phyloP scores from a whole-genome alignment of 2,329 filamentous ascomycete species.

The Hirsutella rhossiliensis region DNA sequence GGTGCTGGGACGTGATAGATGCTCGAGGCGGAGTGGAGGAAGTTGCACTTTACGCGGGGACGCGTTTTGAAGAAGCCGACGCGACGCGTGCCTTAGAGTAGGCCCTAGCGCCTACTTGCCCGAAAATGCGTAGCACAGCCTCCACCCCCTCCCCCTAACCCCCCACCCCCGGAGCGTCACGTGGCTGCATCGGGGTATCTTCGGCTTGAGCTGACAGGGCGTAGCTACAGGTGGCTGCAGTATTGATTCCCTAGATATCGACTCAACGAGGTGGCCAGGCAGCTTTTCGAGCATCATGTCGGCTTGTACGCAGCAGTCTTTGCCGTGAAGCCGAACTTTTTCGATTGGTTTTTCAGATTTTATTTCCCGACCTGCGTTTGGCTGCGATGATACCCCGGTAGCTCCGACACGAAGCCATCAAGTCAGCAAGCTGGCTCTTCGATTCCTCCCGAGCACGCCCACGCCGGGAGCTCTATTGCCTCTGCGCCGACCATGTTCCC shows the following conservation, averaged over 20 bases:
- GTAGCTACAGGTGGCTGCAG: constrained; percentile 6
- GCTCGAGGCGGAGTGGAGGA: not conserved
- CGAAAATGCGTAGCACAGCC: too few relatives aligned
- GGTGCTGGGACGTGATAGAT: not conserved
- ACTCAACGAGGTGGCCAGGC: not conserved
- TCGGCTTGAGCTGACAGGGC: constrained; percentile 8
- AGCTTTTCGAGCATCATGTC: not conserved
- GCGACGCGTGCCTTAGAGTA: constrained; percentile 14
- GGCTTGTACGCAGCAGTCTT: not conserved
- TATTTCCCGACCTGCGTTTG: not conserved
- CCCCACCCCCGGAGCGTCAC: constrained; percentile 13
- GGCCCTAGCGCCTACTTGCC: too few relatives aligned
- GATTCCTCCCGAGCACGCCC: constrained; percentile 3
- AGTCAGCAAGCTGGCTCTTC: constrained; percentile 21
- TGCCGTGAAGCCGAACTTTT: not conserved
- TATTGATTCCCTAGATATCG: not conserved
- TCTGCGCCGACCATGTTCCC: constrained; percentile 41
- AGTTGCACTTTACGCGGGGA: constrained; percentile 9
- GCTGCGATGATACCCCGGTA: constrained; percentile 40
- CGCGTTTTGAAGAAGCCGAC: constrained; percentile 5
- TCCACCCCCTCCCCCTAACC: too few relatives aligned
- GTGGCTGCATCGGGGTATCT: constrained; percentile 8
- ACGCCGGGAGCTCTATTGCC: not conserved
- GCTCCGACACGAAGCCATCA: constrained; percentile 18
- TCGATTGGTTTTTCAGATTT: not conserved